phyloP scores from a whole-genome alignment of 768 basidiomycete genomes.

The Antrodiella citrinella region DNA sequence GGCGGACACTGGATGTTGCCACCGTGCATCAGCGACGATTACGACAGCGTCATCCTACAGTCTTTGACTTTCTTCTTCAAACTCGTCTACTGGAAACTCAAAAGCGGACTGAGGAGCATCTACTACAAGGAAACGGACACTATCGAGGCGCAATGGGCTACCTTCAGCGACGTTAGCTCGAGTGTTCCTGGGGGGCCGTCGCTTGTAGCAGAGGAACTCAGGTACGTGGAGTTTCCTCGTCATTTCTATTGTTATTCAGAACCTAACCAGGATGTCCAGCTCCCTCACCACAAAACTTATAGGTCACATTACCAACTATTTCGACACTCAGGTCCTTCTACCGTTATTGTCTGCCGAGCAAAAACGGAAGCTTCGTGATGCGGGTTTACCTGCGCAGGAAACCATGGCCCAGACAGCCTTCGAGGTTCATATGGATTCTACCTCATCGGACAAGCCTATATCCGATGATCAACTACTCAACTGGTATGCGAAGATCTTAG shows the following conservation, averaged over 20 bases:
- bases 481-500: constrained; percentile 92
- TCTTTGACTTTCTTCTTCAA: constrained; percentile 87
- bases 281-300: constrained; percentile 89
- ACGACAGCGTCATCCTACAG: constrained; percentile 83
- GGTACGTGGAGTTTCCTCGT: constrained; percentile 41
- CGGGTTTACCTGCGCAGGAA: constrained; percentile 2
- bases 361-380: constrained; percentile 1
- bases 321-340: constrained; percentile 86
- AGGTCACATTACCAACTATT: constrained; percentile 87
- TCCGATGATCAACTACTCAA: constrained; percentile 71
- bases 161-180: constrained; percentile 87
- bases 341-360: constrained; percentile 33
- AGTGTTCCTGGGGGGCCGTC: constrained; percentile 84
- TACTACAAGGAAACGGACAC: constrained; percentile 98
- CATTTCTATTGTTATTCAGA: neutral
- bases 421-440: constrained; percentile 26
- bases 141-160: constrained; percentile 94
- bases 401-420: constrained; percentile 18
- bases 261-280: constrained; percentile 32
- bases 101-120: constrained; percentile 83
- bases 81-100: constrained; percentile 92
- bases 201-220: constrained; percentile 91
- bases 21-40: constrained; percentile 82
- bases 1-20: constrained; percentile 85
- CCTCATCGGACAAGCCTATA: constrained; percentile 42